phyloP scores from a whole-genome alignment of 805 yeast species.

The Hanseniaspora vineae region DNA sequence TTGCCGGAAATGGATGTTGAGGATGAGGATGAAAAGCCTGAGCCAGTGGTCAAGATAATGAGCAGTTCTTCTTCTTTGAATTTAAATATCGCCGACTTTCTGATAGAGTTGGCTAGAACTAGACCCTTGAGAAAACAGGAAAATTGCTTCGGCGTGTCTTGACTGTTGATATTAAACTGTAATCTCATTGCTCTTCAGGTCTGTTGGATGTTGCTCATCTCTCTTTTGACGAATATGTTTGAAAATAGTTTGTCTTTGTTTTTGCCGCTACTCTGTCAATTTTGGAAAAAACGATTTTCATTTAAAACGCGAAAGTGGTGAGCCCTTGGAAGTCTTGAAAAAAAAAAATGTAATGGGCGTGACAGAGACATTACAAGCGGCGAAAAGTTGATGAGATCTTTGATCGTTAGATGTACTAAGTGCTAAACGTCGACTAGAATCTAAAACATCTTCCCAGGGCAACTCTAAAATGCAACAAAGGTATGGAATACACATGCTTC shows the following conservation, averaged over 20 bases:
- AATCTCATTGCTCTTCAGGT: constrained; percentile 12
- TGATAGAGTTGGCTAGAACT: constrained; percentile 16
- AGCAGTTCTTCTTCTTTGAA: constrained; percentile 20
- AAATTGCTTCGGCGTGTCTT: constrained; percentile 12
- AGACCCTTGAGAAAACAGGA: not conserved
- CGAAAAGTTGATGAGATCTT: no score
- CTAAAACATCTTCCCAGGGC: no score
- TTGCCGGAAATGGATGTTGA: not conserved
- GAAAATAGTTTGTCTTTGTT: no score
- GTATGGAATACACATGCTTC: no score
- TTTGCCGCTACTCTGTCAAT: not conserved
- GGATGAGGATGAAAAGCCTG: constrained; percentile 3
- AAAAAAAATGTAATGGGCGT: no score
- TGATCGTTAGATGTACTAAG: no score
- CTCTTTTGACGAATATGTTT: no score
- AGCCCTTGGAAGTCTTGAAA: no score
- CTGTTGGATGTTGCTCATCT: not conserved
- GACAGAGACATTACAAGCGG: no score
- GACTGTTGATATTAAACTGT: constrained; percentile 22
- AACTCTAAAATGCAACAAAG: no score
- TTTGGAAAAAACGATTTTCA: not conserved
- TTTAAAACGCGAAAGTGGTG: no score
- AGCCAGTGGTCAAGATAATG: constrained; percentile 20
- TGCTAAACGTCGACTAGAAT: no score
- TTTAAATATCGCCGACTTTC: constrained; percentile 22